Evolutionary conservation across 768 basidiomycete species (phyloP), one percentile per base, ranked within the genome.

Genomic region (Bullera alba): DNA sequence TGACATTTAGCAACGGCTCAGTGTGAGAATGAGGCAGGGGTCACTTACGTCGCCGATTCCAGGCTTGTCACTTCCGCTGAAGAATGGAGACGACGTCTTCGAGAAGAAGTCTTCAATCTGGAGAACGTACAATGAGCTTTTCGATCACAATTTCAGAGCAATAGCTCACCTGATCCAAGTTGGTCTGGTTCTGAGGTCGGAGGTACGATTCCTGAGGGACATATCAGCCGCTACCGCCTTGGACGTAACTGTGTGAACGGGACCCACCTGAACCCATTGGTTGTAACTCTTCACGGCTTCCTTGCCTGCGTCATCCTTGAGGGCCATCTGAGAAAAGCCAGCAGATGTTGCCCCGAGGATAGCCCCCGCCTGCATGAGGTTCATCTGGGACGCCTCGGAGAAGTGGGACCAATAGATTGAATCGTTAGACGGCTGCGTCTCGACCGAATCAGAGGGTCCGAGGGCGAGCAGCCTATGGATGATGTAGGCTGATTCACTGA

Each of bases 41-140:
- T 16, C 8, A 53, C 63, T 59, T 46, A 69, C 67, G 48, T 72
- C 70, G 5, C 61, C 68, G 30, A 58, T 47, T 29, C 63, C 65
- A 3, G 65, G 70, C 43, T 62, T 51, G 22, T 60, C 54, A 4
- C 48, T 47, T 2, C 61, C 60, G 3, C 64, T 61, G 50, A 72
- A 72, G 57, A 48, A 72, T 15, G 56, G 54, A 17, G 32, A 32
- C 19, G 46, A 46, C 21, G 26, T 42, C 39, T 61, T 54, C 12
- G 50, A 54, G 23, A 72, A 59, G 46, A 56, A 64, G 5, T 48
- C 34, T 30, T 72, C 65, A 41, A 69, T 59, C 68, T 72, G 38
- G 14, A 17, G 5, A 23, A 17, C 26, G 3, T 26, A 19, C 37
- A 3, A 32, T 25, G 35, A 41, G 46, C 16, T 2, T 16, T 17